A percentile compares a stretch with the other conserved stretches of the same genome.
phyloP scores from a whole-genome alignment of 2,329 filamentous ascomycete genomes.

The Biscogniauxia mediterranea region DNA sequence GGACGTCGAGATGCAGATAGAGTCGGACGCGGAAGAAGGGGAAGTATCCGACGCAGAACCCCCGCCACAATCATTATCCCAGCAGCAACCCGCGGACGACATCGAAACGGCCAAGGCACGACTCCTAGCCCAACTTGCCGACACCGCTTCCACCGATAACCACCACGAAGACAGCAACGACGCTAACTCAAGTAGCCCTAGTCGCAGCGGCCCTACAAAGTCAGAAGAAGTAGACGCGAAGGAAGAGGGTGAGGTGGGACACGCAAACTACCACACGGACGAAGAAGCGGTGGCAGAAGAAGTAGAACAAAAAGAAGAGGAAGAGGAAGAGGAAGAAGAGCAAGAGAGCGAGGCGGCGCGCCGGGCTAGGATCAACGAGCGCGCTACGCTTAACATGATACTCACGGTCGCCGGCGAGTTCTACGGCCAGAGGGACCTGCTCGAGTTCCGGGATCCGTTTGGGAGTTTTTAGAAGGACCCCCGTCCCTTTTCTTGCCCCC shows the following conservation, averaged over 20 bases:
- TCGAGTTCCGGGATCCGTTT: conserved; percentile 69
- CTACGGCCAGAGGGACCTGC: conserved; percentile 84
- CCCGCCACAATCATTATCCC: conserved; percentile 13
- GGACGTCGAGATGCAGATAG: conserved; percentile 33
- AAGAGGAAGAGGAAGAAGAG: conserved; percentile 16
- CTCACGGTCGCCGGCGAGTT: conserved; percentile 83
- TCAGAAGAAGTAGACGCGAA: background rate
- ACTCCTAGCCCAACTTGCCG: conserved; percentile 44
- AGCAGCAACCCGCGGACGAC: conserved; percentile 32
- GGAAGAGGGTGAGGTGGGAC: too few relatives aligned
- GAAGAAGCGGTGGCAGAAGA: conserved; percentile 2
- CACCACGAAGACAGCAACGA: background rate
- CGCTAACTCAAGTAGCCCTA: background rate
- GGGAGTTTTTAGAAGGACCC: conserved; percentile 34
- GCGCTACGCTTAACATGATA: conserved; percentile 87
- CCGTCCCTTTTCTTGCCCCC: background rate
- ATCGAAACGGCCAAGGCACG: conserved; percentile 49
- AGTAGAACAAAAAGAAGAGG: conserved; percentile 30
- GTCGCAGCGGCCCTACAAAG: background rate
- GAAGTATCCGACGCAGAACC: conserved; percentile 35
- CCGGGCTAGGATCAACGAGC: conserved; percentile 49
- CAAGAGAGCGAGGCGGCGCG: conserved; percentile 20
- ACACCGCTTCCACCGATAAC: conserved; percentile 1
- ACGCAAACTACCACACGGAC: background rate
- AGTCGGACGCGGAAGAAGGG: conserved; percentile 37